Evolutionary conservation across 805 yeast genomes (phyloP).

Genomic region (Myxozyma melibiosi): DNA sequence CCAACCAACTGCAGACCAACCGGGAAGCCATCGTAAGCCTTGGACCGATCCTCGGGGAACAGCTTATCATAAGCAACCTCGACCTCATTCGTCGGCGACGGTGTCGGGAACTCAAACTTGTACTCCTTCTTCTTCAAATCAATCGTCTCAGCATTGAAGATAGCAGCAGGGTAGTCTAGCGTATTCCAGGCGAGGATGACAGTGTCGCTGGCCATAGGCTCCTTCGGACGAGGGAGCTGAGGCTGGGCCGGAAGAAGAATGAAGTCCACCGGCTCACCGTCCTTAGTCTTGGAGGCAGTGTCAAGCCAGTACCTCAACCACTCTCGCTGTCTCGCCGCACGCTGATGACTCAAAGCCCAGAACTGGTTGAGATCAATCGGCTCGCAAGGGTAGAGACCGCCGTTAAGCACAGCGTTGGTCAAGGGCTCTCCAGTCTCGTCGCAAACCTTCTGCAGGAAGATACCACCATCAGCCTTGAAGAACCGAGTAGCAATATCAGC

Average conservation of each 20-base stretch:
- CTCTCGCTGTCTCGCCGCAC: slow-evolving; percentile 35
- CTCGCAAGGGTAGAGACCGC: slow-evolving; percentile 36
- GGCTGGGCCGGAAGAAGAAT: slow-evolving; percentile 51
- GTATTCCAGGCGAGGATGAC: slow-evolving; percentile 33
- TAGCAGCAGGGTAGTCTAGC: slow-evolving; percentile 34
- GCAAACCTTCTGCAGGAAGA: slow-evolving; percentile 43
- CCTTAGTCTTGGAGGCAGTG: slow-evolving; percentile 41
- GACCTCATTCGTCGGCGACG: slow-evolving; percentile 17
- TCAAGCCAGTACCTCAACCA: slow-evolving; percentile 47
- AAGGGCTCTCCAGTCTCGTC: slow-evolving; percentile 49
- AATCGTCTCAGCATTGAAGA: slow-evolving; percentile 27
- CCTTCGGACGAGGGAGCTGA: slow-evolving; percentile 31
- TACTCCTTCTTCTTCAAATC: slow-evolving; percentile 23
- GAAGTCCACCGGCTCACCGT: slow-evolving; percentile 50
- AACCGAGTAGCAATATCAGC: slow-evolving; percentile 43
- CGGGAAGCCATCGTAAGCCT: slow-evolving; percentile 34
- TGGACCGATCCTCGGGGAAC: slow-evolving; percentile 26
- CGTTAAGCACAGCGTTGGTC: slow-evolving; percentile 30
- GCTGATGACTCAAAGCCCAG: slow-evolving; percentile 25
- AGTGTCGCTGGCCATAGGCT: slow-evolving; percentile 26
- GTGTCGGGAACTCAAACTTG: slow-evolving; percentile 30
- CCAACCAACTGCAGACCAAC: slow-evolving; percentile 36
- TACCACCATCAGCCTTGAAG: slow-evolving; percentile 50
- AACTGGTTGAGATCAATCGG: slow-evolving; percentile 25
- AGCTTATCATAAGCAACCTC: slow-evolving; percentile 25